Evolutionary conservation across 495 filamentous ascomycete genomes (phyloP), one percentile per base, ranked within the genome.

Genomic region (Pseudomonodictys pantanalensis): DNA sequence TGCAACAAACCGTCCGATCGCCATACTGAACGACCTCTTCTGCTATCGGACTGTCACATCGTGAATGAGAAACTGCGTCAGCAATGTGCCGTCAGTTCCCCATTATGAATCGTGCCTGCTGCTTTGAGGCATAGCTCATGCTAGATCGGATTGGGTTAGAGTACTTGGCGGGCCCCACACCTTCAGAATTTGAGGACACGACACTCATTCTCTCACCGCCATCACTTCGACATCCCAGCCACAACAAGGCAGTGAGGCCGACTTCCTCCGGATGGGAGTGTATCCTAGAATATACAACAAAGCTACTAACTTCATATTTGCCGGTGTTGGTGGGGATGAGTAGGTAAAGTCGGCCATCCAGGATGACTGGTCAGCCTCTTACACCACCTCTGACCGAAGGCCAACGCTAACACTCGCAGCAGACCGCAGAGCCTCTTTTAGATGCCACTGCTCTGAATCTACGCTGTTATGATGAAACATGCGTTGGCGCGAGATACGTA

Each of bases 81-180:
- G n/a, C n/a, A n/a, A n/a, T n/a, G n/a, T n/a, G n/a, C n/a, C n/a
- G n/a, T n/a, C n/a, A n/a, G n/a, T n/a, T n/a, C n/a, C n/a, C n/a
- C n/a, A n/a, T n/a, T n/a, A n/a, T n/a, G n/a, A n/a, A n/a, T n/a
- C n/a, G n/a, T n/a, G n/a, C n/a, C n/a, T n/a, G n/a, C n/a, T n/a
- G n/a, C n/a, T n/a, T n/a, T n/a, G n/a, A n/a, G n/a, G n/a, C n/a
- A n/a, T n/a, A n/a, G n/a, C n/a, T n/a, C n/a, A n/a, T 15, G 38
- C 38, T 41, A 41, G 15, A 3, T 4, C 38, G 5, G 20, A 41
- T 15, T 41, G 38, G 12, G 38, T 18, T 41, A 41, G 38, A 12
- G 38, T 3, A 5, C 38, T 41, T 41, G 38, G 38, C 38, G 89
- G 92, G 96, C 88, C 90, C 91, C 71, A 80, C 83, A 67, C 83